These are phyloP conservation scores for Vigna hirtella DNA, from an alignment of 306 rosid species.

Conservation along the genomic window DNA sequence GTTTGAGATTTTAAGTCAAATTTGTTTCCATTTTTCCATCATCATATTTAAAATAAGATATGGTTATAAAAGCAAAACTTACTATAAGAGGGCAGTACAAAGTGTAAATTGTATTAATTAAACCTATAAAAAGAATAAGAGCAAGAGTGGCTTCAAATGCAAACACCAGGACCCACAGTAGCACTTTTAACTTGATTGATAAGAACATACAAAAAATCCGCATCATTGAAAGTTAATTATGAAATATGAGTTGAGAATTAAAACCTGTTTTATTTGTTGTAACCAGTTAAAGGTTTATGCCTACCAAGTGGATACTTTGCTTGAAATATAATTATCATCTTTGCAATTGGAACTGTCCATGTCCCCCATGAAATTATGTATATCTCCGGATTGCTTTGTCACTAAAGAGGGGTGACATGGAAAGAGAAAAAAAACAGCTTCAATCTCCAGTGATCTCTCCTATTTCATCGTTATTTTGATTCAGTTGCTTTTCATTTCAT, in stretches of 20 bases:
- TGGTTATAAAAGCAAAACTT: neutral
- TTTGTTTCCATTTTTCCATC: neutral
- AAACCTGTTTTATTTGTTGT: neutral
- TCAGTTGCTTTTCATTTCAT: constrained; percentile 18
- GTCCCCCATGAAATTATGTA: neutral
- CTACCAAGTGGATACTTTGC: neutral
- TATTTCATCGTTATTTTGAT: neutral
- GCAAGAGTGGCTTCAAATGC: constrained; percentile 21
- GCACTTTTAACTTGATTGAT: constrained; percentile 16
- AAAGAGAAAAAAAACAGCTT: neutral
- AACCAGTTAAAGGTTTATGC: neutral
- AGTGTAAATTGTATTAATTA: constrained; percentile 6
- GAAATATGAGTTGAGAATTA: neutral
- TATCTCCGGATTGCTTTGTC: constrained; percentile 8
- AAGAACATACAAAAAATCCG: neutral
- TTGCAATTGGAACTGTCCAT: neutral
- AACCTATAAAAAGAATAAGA: constrained; percentile 14
- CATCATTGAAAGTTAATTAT: constrained; percentile 9
- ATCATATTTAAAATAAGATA: neutral
- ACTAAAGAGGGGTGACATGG: neutral
- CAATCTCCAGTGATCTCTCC: constrained; percentile 10
- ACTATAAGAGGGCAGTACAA: neutral
- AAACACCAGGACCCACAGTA: constrained; percentile 14
- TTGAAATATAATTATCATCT: neutral
- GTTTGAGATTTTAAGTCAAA: neutral